These are phyloP conservation scores for Phellinidium pouzarii DNA, from an alignment of 1,284 basidiomycete genomes.

Conservation along the genomic window DNA sequence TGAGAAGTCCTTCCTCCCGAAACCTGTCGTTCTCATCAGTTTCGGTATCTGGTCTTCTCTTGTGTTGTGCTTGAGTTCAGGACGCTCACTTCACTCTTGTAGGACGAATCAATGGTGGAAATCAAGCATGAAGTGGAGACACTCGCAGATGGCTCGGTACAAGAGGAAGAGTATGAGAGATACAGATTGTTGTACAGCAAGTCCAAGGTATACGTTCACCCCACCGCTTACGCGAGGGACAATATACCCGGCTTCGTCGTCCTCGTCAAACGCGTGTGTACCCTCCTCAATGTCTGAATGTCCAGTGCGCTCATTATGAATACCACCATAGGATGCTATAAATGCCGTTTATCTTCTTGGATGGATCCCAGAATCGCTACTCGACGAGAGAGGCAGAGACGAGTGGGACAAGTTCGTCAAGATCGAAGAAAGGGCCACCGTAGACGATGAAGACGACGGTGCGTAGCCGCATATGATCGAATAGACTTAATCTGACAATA, in stretches of 20 bases:
- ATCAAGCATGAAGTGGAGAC: slow-evolving; percentile 44
- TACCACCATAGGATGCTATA: slow-evolving; percentile 49
- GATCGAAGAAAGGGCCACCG: slow-evolving; percentile 59
- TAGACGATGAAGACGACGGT: slow-evolving; percentile 71
- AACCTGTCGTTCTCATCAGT: slow-evolving; percentile 16
- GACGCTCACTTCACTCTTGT: background rate
- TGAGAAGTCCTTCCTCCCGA: slow-evolving; percentile 2
- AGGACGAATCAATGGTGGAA: slow-evolving; percentile 74
- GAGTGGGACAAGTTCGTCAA: slow-evolving; percentile 85
- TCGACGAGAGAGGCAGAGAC: slow-evolving; percentile 66
- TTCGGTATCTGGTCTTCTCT: slow-evolving; percentile 8
- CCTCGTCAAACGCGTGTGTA: slow-evolving; percentile 72
- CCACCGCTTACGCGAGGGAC: slow-evolving; percentile 85
- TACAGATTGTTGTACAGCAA: slow-evolving; percentile 80
- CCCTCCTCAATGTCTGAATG: background rate
- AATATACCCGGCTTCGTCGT: slow-evolving; percentile 91
- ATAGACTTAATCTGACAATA: background rate
- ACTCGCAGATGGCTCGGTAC: slow-evolving; percentile 24
- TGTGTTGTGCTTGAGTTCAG: background rate
- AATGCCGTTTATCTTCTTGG: slow-evolving; percentile 72
- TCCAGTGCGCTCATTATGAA: slow-evolving; percentile 6
- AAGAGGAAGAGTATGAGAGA: slow-evolving; percentile 44
- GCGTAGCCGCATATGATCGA: slow-evolving; percentile 21
- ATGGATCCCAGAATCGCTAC: slow-evolving; percentile 78
- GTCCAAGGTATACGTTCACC: slow-evolving; percentile 91